Conservation (phyloP, 2,329 filamentous ascomycete species). For the Fonsecaea nubica region DNA sequence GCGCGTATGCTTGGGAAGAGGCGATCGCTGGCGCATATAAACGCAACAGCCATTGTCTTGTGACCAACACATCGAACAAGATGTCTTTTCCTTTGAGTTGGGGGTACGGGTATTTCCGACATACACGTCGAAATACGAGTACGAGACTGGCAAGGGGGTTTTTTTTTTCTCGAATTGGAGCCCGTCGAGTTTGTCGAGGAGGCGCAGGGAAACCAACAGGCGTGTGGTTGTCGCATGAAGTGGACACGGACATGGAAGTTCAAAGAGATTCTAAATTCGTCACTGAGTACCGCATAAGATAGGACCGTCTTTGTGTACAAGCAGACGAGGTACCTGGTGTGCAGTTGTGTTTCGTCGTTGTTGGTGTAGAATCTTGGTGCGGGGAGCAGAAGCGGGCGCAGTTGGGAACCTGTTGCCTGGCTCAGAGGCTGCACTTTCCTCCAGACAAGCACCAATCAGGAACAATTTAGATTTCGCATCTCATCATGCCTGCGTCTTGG, state of each 20-base stretch:
- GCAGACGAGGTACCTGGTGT: too few species aligned
- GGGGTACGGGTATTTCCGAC: background rate
- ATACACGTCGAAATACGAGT: background rate
- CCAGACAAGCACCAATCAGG: background rate
- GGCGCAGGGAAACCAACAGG: background rate
- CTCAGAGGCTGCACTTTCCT: too few species aligned
- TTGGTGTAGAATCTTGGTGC: too few species aligned
- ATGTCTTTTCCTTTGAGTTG: background rate
- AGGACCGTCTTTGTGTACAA: too few species aligned
- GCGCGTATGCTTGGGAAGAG: background rate
- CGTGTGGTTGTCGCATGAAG: background rate
- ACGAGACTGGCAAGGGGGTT: background rate
- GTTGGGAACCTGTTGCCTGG: too few species aligned
- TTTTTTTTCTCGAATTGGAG: background rate
- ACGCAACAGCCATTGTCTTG: background rate
- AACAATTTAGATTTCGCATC: background rate
- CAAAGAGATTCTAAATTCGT: too few species aligned
- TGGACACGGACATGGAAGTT: background rate
- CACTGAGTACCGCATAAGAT: too few species aligned
- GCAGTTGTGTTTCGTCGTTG: too few species aligned
- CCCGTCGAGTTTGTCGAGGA: too few species aligned
- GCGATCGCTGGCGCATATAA: background rate
- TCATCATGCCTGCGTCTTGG: background rate
- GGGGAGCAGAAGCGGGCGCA: too few species aligned
- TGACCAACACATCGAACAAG: background rate